Conservation (phyloP, 2,329 filamentous ascomycete species). For the Dryadomyces quercus-mongolicae region DNA sequence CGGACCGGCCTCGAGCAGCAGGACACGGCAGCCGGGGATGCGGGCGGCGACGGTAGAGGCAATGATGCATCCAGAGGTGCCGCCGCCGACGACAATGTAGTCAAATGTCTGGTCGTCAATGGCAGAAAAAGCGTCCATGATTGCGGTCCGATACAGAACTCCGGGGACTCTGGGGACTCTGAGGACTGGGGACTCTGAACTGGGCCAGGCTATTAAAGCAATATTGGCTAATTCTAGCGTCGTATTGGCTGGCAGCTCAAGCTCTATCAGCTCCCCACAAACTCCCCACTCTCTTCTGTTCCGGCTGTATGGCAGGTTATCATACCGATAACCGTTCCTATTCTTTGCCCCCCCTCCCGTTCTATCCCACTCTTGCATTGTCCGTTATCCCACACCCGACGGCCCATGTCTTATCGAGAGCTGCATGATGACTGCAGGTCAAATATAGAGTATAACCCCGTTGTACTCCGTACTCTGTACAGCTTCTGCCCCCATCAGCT, state of each 20-base stretch:
- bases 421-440: background rate
- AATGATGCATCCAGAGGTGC: constrained; percentile 1
- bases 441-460: background rate
- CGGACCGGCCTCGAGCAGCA: constrained; percentile 2
- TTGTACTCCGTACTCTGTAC: too few relatives aligned
- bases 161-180: background rate
- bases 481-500: background rate
- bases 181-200: too few relatives aligned
- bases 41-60: background rate
- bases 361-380: background rate
- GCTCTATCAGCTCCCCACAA: too few relatives aligned
- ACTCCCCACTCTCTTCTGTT: too few relatives aligned
- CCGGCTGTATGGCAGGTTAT: too few relatives aligned
- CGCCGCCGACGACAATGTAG: constrained; percentile 4
- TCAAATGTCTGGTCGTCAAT: constrained; percentile 1
- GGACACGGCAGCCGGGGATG: background rate
- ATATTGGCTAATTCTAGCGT: too few relatives aligned
- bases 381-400: background rate
- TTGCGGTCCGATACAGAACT: too few relatives aligned
- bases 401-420: background rate
- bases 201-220: too few relatives aligned
- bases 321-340: too few relatives aligned
- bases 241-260: too few relatives aligned
- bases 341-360: too few relatives aligned
- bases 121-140: background rate